Percentiles rank a stretch among this genome's conserved stretches.
phyloP scores from a whole-genome alignment of 2,329 filamentous ascomycete species.

The Dactylella cylindrospora region DNA sequence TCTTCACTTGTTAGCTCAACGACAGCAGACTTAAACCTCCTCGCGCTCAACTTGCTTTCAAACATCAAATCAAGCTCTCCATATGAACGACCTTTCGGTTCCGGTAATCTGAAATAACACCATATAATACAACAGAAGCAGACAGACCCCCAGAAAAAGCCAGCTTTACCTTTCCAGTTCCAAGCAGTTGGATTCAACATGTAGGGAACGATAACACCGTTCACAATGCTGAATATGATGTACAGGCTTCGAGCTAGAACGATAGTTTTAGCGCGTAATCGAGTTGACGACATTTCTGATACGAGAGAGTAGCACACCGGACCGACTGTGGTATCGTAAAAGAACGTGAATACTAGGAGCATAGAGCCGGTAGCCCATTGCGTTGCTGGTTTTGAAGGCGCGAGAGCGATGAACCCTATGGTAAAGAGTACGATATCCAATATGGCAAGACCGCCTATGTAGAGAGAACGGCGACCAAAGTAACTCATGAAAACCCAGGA shows the following conservation, averaged over 20 bases:
- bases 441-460: slow-evolving; percentile 55
- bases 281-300: slow-evolving; percentile 59
- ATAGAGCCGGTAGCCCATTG: slow-evolving; percentile 55
- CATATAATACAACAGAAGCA: slow-evolving; percentile 57
- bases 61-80: slow-evolving; percentile 62
- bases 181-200: slow-evolving; percentile 57
- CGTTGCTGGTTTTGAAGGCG: slow-evolving; percentile 48
- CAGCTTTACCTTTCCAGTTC: slow-evolving; percentile 56
- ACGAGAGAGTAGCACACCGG: slow-evolving; percentile 60
- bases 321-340: slow-evolving; percentile 60
- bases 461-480: slow-evolving; percentile 58
- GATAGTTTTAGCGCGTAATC: slow-evolving; percentile 61
- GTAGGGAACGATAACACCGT: slow-evolving; percentile 56
- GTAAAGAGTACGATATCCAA: slow-evolving; percentile 55
- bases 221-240: slow-evolving; percentile 57
- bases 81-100: slow-evolving; percentile 60
- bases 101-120: slow-evolving; percentile 59
- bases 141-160: slow-evolving; percentile 53
- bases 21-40: slow-evolving; percentile 52
- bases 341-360: slow-evolving; percentile 59
- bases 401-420: slow-evolving; percentile 51
- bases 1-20: neutral
- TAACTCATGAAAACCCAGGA: slow-evolving; percentile 58
- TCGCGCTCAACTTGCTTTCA: slow-evolving; percentile 54
- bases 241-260: slow-evolving; percentile 58